Evolutionary conservation across 148 eudicot genomes (phyloP).

Genomic region (Cornus kousa): DNA sequence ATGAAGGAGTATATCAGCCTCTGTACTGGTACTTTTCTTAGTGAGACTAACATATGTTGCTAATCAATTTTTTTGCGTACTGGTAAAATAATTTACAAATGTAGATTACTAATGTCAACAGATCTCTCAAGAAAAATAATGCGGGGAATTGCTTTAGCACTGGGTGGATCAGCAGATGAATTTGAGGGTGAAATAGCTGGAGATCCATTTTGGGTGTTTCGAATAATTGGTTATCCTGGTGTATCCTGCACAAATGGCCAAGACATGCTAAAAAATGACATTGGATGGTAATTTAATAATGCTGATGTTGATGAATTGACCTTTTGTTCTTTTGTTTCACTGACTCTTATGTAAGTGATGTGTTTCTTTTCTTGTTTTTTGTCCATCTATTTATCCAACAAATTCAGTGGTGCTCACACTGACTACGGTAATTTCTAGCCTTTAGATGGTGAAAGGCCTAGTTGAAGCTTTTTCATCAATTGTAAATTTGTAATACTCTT

Average conservation of each 20-base stretch:
- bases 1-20: constrained; percentile 73
- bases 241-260: constrained; percentile 34
- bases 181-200: constrained; percentile 86
- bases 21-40: constrained; percentile 60
- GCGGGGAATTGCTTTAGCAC: constrained; percentile 85
- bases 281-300: constrained; percentile 63
- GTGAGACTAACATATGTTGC: not conserved
- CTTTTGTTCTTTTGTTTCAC: constrained; percentile 6
- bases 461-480: constrained; percentile 1
- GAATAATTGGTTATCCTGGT: constrained; percentile 86
- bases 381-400: constrained; percentile 17
- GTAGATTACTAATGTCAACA: constrained; percentile 22
- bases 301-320: constrained; percentile 4
- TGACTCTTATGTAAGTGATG: constrained; percentile 8
- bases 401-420: constrained; percentile 89
- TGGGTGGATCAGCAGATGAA: constrained; percentile 60
- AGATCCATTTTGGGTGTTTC: constrained; percentile 93
- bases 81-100: constrained; percentile 3
- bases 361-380: constrained; percentile 9
- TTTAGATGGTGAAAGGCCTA: constrained; percentile 3
- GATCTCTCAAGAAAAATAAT: constrained; percentile 84
- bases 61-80: not conserved
- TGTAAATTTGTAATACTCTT: not conserved
- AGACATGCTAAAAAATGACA: constrained; percentile 43
- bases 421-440: constrained; percentile 67